A percentile compares a stretch with the other conserved stretches of the same genome.
phyloP scores from a whole-genome alignment of 202 grass and related monocot genomes.

The Panicum hallii region DNA sequence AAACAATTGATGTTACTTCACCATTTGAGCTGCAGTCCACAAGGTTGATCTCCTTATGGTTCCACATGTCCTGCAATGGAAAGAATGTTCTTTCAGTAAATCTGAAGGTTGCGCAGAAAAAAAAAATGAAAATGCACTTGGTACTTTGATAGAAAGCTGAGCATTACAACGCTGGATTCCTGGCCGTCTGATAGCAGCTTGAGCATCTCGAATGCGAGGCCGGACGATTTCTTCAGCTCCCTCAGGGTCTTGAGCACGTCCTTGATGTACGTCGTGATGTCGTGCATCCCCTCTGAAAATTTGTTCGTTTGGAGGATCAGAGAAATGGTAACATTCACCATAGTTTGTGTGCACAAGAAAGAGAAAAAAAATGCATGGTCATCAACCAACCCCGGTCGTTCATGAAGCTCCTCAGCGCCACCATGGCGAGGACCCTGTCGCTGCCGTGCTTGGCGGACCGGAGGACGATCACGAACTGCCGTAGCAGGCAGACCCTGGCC shows the following conservation, averaged over 20 bases:
- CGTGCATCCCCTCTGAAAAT: conserved; percentile 67
- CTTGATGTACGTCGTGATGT: conserved; percentile 68
- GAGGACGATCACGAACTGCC: conserved; percentile 63
- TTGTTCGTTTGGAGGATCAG: no score
- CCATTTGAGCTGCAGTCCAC: conserved; percentile 66
- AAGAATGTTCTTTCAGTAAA: background rate
- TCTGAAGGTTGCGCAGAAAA: background rate
- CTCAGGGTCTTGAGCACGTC: conserved; percentile 65
- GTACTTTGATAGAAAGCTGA: background rate
- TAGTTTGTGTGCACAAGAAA: background rate
- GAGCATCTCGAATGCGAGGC: conserved; percentile 73
- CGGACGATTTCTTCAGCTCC: conserved; percentile 74
- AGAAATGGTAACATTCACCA: no score
- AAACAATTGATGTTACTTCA: conserved; percentile 58
- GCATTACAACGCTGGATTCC: conserved; percentile 70
- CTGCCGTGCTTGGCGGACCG: conserved; percentile 68
- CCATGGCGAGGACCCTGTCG: conserved; percentile 68
- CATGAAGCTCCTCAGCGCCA: conserved; percentile 74
- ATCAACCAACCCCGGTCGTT: conserved; percentile 54
- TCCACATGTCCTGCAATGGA: conserved; percentile 65
- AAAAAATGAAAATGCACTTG: background rate
- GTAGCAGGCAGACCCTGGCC: conserved; percentile 62
- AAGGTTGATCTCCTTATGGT: conserved; percentile 64
- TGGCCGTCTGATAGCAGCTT: conserved; percentile 76
- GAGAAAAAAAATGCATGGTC: background rate